Conservation (phyloP, 2,329 filamentous ascomycete species). For the Aureobasidium musti region DNA sequence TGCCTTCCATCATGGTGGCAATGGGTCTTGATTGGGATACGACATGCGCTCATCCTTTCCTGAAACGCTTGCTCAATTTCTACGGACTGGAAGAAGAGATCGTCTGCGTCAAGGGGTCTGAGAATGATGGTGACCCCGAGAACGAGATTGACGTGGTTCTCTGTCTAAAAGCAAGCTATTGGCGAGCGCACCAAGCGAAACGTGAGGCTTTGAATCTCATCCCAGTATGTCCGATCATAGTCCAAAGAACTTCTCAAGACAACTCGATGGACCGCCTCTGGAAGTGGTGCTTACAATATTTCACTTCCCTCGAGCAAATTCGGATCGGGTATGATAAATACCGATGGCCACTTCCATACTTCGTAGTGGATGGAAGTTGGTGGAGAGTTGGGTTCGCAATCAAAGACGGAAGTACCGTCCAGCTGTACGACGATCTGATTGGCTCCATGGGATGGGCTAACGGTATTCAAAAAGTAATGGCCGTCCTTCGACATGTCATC, state of each 20-base stretch:
- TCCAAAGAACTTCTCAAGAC: neutral
- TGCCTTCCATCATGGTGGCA: neutral
- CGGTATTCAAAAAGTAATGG: neutral
- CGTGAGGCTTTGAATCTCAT: neutral
- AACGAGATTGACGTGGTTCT: neutral
- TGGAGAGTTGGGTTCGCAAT: neutral
- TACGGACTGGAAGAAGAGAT: neutral
- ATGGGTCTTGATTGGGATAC: neutral
- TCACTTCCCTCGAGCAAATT: neutral
- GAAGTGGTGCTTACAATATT: neutral
- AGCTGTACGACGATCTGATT: neutral
- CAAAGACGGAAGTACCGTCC: neutral
- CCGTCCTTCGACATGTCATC: neutral
- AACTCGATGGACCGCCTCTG: neutral
- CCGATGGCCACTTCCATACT: slow-evolving; percentile 6
- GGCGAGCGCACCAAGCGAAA: neutral
- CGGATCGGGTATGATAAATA: neutral
- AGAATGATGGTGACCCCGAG: neutral
- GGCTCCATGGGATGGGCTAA: neutral
- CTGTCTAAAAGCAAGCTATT: neutral
- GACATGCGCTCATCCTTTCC: neutral
- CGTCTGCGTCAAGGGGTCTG: neutral
- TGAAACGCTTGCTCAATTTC: neutral
- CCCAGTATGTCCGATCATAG: neutral
- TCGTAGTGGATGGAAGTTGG: neutral